These are phyloP conservation scores for Larix kaempferi DNA, from an alignment of 75 land plant species.

Conservation along the genomic window DNA sequence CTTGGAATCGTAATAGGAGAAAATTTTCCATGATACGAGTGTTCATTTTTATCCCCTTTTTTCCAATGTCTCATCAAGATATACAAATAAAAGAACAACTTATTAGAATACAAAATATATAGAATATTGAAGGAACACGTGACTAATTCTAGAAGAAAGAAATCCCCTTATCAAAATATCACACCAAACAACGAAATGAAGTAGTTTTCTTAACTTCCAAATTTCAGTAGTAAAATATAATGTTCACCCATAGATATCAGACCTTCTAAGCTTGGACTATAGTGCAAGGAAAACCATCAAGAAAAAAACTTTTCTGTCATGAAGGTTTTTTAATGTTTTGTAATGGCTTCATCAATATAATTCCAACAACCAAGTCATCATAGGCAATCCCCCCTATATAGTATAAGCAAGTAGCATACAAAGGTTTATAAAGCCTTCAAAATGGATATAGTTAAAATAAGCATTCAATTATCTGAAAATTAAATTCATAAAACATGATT, in stretches of 20 bases:
- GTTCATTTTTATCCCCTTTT: too few species aligned
- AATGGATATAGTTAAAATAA: too few species aligned
- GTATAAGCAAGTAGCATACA: too few species aligned
- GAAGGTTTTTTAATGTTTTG: slow-evolving; percentile 92
- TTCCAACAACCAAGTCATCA: slow-evolving; percentile 46
- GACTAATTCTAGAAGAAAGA: background rate
- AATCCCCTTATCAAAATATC: background rate
- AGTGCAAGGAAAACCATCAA: slow-evolving; percentile 97
- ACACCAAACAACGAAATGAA: background rate
- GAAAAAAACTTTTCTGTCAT: slow-evolving; percentile 91
- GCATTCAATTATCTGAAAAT: too few species aligned
- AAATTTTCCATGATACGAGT: too few species aligned
- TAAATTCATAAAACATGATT: too few species aligned
- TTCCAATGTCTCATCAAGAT: slow-evolving; percentile 89
- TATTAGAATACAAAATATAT: background rate
- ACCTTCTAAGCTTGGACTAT: slow-evolving; percentile 93
- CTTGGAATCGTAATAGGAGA: too few species aligned
- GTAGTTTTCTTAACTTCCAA: background rate
- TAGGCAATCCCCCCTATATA: too few species aligned
- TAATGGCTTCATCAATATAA: slow-evolving; percentile 92
- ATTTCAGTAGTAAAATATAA: background rate
- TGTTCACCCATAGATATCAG: background rate
- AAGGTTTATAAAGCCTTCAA: too few species aligned
- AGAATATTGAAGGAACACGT: background rate
- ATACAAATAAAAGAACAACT: slow-evolving; percentile 11